These are phyloP conservation scores for Suhomyces atakaporum DNA, from an alignment of 1,139 yeast species.

Conservation along the genomic window DNA sequence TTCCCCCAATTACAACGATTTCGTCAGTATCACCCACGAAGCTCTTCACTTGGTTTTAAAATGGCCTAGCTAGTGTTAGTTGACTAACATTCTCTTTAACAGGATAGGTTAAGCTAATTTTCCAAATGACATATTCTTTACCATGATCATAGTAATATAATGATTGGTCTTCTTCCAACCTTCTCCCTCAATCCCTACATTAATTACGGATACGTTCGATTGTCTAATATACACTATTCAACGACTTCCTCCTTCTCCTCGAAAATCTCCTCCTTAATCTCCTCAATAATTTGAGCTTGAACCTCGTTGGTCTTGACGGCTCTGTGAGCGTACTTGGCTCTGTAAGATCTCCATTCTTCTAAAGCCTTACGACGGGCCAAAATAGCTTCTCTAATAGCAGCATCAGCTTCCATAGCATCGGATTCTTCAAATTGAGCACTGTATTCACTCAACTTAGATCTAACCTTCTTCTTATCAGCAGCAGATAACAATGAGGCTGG, in stretches of 20 bases:
- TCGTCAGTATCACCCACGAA: too few relatives aligned
- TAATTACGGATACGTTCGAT: too few relatives aligned
- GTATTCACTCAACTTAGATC: conserved; percentile 87
- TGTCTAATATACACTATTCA: conserved; percentile 40
- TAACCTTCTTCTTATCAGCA: conserved; percentile 83
- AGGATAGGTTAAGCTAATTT: too few relatives aligned
- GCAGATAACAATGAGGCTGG: conserved; percentile 76
- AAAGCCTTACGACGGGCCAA: conserved; percentile 79
- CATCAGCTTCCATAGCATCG: conserved; percentile 96
- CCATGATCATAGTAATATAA: too few relatives aligned
- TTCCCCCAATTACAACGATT: too few relatives aligned
- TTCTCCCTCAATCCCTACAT: neutral
- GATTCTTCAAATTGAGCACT: conserved; percentile 91
- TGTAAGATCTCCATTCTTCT: conserved; percentile 85
- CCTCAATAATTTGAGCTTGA: conserved; percentile 69
- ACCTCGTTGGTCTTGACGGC: conserved; percentile 52
- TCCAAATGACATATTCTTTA: too few relatives aligned
- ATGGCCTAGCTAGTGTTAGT: too few relatives aligned
- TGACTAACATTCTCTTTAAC: too few relatives aligned
- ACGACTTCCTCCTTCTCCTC: conserved; percentile 83
- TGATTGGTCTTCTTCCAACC: neutral
- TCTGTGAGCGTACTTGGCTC: conserved; percentile 55
- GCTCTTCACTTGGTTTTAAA: too few relatives aligned
- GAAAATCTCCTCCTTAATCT: conserved; percentile 63
- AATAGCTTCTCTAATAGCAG: conserved; percentile 88